Evolutionary conservation across 441 rosid genomes (phyloP), one percentile per base, ranked within the genome.

Genomic region (Gossypium lobatum): DNA sequence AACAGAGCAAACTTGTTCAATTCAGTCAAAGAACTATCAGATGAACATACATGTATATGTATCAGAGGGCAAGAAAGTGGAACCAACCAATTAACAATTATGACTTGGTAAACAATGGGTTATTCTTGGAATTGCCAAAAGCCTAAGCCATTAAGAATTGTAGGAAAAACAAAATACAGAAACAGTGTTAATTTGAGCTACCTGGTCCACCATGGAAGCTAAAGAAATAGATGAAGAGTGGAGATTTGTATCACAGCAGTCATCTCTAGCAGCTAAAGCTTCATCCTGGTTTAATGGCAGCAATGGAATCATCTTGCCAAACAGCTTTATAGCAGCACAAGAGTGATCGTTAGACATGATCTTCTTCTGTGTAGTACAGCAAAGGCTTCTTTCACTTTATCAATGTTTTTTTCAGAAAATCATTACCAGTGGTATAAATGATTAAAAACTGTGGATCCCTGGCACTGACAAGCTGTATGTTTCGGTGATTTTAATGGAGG

Each of bases 301-400:
- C 60, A 89, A 75, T 28, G 81, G 77, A 54, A 91, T 91, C 66
- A 81, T 91, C 82, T 78, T 82, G 6, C 94, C 97, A 70, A 91
- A 91, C 73, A 91, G 82, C 81, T 88, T 91, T 42, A 91, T 86
- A n/a, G 81, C 86, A 34, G 73, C 37, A 31, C 37, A 65, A 53
- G 73, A 71, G 70, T 45, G 50, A 11, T 86, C 87, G 48, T 81
- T 82, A 67, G 82, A 80, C 95, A 87, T 59, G 63, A 70, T 61
- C 60, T 50, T 48, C 2, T 31, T 31, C 37, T 31, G 37, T 31
- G 6, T 8, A 5, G 23, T 62, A 58, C 62, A 14, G 10, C 9
- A 26, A 28, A 26, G 23, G 7, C n/a, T 28, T 3, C 18, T 48
- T 52, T 13, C 17, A 31, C 37, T 31, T 31, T 5, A 31, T 31